These are phyloP conservation scores for Syncephalis fuscata DNA, from an alignment of 371 early-diverging fungal genomes.

Conservation along the genomic window DNA sequence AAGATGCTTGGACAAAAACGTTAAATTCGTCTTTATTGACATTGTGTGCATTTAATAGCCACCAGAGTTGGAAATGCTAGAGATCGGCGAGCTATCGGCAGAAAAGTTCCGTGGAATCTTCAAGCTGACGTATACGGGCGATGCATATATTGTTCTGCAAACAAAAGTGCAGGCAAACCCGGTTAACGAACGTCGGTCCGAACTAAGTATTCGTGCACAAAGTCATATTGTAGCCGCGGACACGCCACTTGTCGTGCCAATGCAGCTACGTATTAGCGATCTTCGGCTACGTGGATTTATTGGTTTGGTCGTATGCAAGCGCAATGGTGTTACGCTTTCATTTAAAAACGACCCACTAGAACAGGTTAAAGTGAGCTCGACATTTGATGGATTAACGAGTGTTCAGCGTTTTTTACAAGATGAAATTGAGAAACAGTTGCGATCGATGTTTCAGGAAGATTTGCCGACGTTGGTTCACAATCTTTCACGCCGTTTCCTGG, in stretches of 20 bases:
- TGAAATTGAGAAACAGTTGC: constrained; percentile 78
- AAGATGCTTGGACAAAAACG: constrained; percentile 4
- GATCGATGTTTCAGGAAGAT: constrained; percentile 82
- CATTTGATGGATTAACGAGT: constrained; percentile 79
- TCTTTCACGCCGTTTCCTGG: constrained; percentile 40
- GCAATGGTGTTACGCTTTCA: constrained; percentile 82
- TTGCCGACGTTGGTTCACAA: constrained; percentile 86
- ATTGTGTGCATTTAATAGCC: constrained; percentile 29
- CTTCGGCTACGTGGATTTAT: constrained; percentile 81
- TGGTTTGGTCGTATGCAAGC: constrained; percentile 81
- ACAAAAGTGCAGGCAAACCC: constrained; percentile 92
- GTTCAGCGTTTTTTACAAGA: constrained; percentile 75
- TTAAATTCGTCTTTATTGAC: background rate
- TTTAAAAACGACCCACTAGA: constrained; percentile 96
- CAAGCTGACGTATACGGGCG: constrained; percentile 81
- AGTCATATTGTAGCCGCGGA: constrained; percentile 72
- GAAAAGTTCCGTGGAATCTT: constrained; percentile 93
- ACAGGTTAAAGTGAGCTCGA: constrained; percentile 77
- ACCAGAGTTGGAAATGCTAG: constrained; percentile 94
- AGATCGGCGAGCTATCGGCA: constrained; percentile 83
- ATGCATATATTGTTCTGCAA: constrained; percentile 81
- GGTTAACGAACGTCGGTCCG: constrained; percentile 39
- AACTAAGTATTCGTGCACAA: constrained; percentile 37
- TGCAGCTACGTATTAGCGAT: constrained; percentile 80
- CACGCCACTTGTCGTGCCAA: constrained; percentile 86